Evolutionary conservation across 108 stramenopile genomes (phyloP), one percentile per base, ranked within the genome.

Genomic region (Conticribra weissflogii): DNA sequence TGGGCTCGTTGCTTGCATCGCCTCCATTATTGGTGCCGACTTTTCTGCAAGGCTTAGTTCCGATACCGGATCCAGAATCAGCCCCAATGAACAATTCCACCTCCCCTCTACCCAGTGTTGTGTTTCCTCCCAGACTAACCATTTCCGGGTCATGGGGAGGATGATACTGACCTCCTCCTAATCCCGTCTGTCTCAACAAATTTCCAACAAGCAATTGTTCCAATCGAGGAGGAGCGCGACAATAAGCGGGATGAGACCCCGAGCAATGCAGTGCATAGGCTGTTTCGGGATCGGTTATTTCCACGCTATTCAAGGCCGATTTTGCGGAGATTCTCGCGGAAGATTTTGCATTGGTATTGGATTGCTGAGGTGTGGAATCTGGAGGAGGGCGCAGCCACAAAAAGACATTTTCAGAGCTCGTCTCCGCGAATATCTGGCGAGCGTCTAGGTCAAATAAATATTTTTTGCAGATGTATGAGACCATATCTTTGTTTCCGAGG

Each of bases 31-130:
- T n/a, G n/a, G n/a, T n/a, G n/a, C n/a, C n/a, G n/a, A n/a, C n/a
- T n/a, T n/a, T n/a, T n/a, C n/a, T n/a, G n/a, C n/a, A n/a, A n/a
- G n/a, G n/a, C n/a, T n/a, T n/a, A n/a, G n/a, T n/a, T n/a, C n/a
- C n/a, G n/a, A n/a, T n/a, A n/a, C n/a, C n/a, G n/a, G n/a, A n/a
- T n/a, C n/a, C n/a, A n/a, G n/a, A n/a, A n/a, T n/a, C 49, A 33
- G 81, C 68, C n/a, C 78, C 71, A 44, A 90, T 81, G 66, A 97
- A 97, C 16, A 90, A 64, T 74, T 97, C 97, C 36, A 97, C 93
- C 77, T 97, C 97, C 7, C 95, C 95, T 17, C 91, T 70, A 23
- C 87, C 93, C 67, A 94, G 47, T 44, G 78, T 81, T 7, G 60
- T 76, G 3, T 49, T 49, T 5, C 74, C 62, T 21, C 68, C 65